These are phyloP conservation scores for Acanthamoeba healyi DNA, from an alignment of 208 protist species.

Conservation along the genomic window DNA sequence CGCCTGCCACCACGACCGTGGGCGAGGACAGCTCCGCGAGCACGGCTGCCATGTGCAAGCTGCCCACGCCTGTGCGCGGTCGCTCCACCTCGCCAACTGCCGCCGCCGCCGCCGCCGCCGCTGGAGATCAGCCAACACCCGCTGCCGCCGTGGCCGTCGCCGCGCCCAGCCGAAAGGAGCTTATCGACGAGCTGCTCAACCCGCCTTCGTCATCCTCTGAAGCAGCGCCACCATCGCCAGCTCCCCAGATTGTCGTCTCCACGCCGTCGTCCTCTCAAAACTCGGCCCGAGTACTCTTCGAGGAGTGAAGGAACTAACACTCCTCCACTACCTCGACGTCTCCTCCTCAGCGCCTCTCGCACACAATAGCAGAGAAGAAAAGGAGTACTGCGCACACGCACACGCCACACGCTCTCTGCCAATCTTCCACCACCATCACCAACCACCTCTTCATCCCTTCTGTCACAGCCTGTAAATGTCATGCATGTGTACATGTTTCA, in stretches of 20 bases:
- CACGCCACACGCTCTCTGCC: too few relatives aligned
- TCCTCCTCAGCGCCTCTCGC: not conserved
- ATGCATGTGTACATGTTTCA: slow-evolving; percentile 3
- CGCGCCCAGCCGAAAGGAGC: not conserved
- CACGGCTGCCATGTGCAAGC: not conserved
- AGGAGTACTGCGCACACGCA: too few relatives aligned
- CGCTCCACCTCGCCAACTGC: not conserved
- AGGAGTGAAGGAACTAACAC: not conserved
- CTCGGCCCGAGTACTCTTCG: slow-evolving; percentile 8
- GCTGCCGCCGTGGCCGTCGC: not conserved
- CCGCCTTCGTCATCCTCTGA: not conserved
- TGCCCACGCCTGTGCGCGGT: slow-evolving; percentile 2
- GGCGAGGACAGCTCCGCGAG: not conserved
- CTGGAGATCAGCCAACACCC: not conserved
- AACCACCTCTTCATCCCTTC: not conserved
- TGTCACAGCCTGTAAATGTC: slow-evolving; percentile 27
- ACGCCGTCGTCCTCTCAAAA: not conserved
- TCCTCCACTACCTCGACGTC: not conserved
- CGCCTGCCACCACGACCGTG: not conserved
- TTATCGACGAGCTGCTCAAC: slow-evolving; percentile 38
- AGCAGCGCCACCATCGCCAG: not conserved
- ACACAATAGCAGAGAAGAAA: not conserved
- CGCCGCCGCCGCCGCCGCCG: not conserved
- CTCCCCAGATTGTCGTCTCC: not conserved
- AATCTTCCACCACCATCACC: not conserved